Percentiles rank a stretch among this genome's conserved stretches.
These are phyloP conservation scores for Aristolochia fimbriata DNA, from an alignment of 164 flowering plant genomes.

Conservation along the genomic window DNA sequence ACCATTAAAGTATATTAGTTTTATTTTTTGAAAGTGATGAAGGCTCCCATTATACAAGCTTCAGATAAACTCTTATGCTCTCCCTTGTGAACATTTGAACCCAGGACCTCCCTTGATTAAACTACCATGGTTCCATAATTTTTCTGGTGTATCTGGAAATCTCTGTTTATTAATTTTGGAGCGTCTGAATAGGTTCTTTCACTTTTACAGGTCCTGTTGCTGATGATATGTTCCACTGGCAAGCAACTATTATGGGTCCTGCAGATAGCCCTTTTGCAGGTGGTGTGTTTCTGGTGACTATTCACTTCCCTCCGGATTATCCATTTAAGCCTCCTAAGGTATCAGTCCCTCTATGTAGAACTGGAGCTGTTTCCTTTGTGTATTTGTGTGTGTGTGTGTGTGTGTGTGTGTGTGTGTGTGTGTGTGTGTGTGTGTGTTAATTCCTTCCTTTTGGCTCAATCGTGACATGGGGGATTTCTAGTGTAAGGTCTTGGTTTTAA, in stretches of 20 bases:
- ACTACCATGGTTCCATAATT: too few relatives aligned
- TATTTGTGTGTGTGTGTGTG: not conserved
- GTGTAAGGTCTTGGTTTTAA: too few relatives aligned
- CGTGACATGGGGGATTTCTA: too few relatives aligned
- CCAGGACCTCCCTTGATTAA: too few relatives aligned
- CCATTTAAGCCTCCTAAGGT: constrained; percentile 74
- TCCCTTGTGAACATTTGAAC: too few relatives aligned
- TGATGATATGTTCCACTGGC: constrained; percentile 58
- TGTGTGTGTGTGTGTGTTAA: not conserved
- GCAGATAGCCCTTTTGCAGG: constrained; percentile 54
- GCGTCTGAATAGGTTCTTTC: not conserved
- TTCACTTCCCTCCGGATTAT: constrained; percentile 64
- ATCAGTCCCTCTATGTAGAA: not conserved
- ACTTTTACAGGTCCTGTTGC: constrained; percentile 39
- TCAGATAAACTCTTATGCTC: too few relatives aligned
- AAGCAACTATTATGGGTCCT: constrained; percentile 70
- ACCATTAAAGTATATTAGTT: too few relatives aligned
- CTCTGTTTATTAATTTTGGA: too few relatives aligned
- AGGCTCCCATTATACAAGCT: too few relatives aligned
- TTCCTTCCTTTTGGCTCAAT: not conserved
- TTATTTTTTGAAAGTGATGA: too few relatives aligned
- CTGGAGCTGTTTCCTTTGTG: not conserved
- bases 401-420: not conserved
- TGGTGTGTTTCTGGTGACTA: constrained; percentile 49
- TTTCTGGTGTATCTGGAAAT: too few relatives aligned